These are phyloP conservation scores for Xylaria sp. DNA, from an alignment of 2,329 filamentous ascomycete genomes.

Conservation along the genomic window DNA sequence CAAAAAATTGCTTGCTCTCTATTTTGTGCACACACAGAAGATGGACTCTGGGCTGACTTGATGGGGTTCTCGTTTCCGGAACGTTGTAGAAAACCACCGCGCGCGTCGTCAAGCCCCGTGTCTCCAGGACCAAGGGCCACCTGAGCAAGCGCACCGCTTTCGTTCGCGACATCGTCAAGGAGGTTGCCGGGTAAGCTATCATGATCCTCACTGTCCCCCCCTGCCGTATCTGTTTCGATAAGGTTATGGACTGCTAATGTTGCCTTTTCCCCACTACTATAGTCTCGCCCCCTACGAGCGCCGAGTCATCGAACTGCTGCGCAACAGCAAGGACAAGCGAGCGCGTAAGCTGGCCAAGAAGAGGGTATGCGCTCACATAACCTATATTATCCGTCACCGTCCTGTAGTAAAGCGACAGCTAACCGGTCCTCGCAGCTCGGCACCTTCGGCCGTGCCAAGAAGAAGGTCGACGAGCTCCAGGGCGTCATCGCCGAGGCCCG, in stretches of 20 bases:
- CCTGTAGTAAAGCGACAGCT: slow-evolving; percentile 1
- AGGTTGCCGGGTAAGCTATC: slow-evolving; percentile 84
- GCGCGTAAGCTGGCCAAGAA: slow-evolving; percentile 99
- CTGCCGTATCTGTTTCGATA: not conserved
- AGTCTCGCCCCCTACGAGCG: slow-evolving; percentile 95
- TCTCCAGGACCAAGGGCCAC: slow-evolving; percentile 90
- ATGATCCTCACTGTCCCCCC: slow-evolving; percentile 2
- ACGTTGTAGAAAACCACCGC: slow-evolving; percentile 76
- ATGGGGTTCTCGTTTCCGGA: slow-evolving; percentile 37
- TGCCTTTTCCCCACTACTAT: slow-evolving; percentile 7
- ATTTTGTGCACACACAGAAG: slow-evolving; percentile 51
- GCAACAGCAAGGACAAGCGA: slow-evolving; percentile 99
- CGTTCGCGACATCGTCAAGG: slow-evolving; percentile 96
- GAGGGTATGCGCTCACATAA: slow-evolving; percentile 66
- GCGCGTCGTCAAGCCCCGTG: slow-evolving; percentile 75
- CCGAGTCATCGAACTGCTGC: slow-evolving; percentile 97
- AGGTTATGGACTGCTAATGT: slow-evolving; percentile 34
- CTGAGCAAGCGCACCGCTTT: slow-evolving; percentile 96
- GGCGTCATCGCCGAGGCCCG: slow-evolving; percentile 97
- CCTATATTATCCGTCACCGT: not conserved
- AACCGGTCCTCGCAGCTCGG: slow-evolving; percentile 69
- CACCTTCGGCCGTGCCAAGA: slow-evolving; percentile 98
- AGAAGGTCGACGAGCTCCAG: slow-evolving; percentile 99
- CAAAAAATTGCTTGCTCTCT: slow-evolving; percentile 32
- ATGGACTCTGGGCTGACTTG: slow-evolving; percentile 63